Percentiles rank a stretch among this genome's conserved stretches.
These are phyloP conservation scores for Termitomyces eurrhizus DNA, from an alignment of 768 basidiomycete species.

Conservation along the genomic window DNA sequence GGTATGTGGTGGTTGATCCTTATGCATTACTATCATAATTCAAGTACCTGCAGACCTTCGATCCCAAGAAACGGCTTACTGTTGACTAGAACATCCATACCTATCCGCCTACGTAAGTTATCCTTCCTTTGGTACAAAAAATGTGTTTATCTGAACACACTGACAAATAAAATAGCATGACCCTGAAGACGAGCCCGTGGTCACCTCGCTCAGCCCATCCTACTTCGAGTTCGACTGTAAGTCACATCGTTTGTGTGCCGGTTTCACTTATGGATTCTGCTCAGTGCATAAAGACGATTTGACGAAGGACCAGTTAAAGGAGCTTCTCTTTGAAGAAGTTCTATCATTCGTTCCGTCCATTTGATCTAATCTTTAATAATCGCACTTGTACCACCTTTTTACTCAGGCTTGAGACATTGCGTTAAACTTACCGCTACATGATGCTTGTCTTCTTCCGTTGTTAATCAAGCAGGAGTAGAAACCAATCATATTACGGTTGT, in stretches of 20 bases:
- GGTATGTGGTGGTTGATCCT: conserved; percentile 33
- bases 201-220: conserved; percentile 72
- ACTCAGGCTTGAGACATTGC: conserved; percentile 9
- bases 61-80: conserved; percentile 94
- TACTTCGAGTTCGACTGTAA: conserved; percentile 91
- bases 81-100: conserved; percentile 90
- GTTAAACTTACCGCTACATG: conserved; percentile 6
- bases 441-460: conserved; percentile 17
- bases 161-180: conserved; percentile 51
- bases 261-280: conserved; percentile 5
- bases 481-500: background rate
- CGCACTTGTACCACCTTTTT: background rate
- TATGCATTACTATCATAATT: background rate
- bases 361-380: conserved; percentile 23
- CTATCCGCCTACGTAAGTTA: conserved; percentile 76
- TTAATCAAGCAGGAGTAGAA: conserved; percentile 11
- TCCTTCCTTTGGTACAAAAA: conserved; percentile 5
- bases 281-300: conserved; percentile 71
- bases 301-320: conserved; percentile 75
- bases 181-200: conserved; percentile 84
- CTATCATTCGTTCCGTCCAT: conserved; percentile 68
- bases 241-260: conserved; percentile 20
- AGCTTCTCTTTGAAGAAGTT: conserved; percentile 82
- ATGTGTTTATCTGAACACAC: too few relatives aligned
- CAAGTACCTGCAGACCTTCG: conserved; percentile 66